phyloP scores from a whole-genome alignment of 306 rosid genomes.

The Vigna trinervia region DNA sequence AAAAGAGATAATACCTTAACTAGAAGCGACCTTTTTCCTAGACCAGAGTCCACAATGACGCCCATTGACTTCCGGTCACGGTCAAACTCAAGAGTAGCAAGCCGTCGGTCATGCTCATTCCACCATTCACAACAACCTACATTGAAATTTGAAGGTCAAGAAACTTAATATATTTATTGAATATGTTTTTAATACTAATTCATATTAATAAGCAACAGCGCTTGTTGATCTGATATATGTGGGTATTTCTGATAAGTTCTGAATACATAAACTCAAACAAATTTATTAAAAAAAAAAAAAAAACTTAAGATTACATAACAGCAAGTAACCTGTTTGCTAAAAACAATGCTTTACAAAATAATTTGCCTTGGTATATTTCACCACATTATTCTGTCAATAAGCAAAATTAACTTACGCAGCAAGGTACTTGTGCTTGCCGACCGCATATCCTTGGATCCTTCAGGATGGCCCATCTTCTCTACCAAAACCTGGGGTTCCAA shows the following conservation, averaged over 20 bases:
- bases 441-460: constrained; percentile 45
- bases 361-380: neutral
- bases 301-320: neutral
- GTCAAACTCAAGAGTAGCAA: constrained; percentile 95
- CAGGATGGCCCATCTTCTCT: constrained; percentile 92
- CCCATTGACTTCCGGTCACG: constrained; percentile 93
- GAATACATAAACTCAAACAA: constrained; percentile 13
- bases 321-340: constrained; percentile 2
- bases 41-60: constrained; percentile 63
- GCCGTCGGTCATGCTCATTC: constrained; percentile 61
- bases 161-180: neutral
- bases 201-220: neutral
- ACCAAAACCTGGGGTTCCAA: constrained; percentile 71
- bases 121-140: constrained; percentile 76
- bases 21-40: constrained; percentile 65
- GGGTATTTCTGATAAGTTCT: constrained; percentile 13
- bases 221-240: neutral
- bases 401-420: constrained; percentile 60
- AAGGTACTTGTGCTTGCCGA: constrained; percentile 45
- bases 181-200: constrained; percentile 8
- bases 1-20: constrained; percentile 70
- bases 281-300: neutral
- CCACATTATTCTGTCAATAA: neutral
- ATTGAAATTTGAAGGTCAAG: constrained; percentile 33
- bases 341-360: neutral